A percentile compares a stretch with the other conserved stretches of the same genome.
phyloP scores from a whole-genome alignment of 2,329 filamentous ascomycete genomes.

The Nothomitra cinnamomea region DNA sequence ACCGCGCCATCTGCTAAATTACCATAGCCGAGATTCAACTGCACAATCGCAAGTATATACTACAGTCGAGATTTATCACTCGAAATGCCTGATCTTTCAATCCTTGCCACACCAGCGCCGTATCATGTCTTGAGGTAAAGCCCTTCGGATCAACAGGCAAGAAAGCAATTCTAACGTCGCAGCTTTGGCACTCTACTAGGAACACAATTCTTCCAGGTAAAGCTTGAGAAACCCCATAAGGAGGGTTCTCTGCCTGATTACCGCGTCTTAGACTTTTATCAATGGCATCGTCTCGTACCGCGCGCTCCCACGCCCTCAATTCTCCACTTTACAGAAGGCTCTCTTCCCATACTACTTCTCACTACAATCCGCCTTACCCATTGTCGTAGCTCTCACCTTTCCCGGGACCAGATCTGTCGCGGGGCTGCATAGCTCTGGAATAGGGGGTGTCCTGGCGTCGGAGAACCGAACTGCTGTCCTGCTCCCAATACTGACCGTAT shows the following conservation, averaged over 20 bases:
- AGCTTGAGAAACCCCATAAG: conserved; percentile 10
- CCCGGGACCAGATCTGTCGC: conserved; percentile 37
- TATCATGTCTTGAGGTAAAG: conserved; percentile 63
- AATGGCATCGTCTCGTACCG: conserved; percentile 59
- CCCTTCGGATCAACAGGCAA: conserved; percentile 8
- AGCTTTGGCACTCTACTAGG: conserved; percentile 83
- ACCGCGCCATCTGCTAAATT: too few species aligned
- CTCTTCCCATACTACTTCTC: conserved; percentile 83
- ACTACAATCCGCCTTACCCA: conserved; percentile 60
- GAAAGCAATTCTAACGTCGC: conserved; percentile 1
- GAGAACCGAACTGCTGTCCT: conserved; percentile 47
- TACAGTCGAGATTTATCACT: too few species aligned
- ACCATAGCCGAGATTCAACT: too few species aligned
- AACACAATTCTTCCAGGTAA: conserved; percentile 68
- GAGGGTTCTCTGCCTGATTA: neutral
- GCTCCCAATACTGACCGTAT: conserved; percentile 50
- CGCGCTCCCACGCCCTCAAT: conserved; percentile 60
- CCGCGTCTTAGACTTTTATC: conserved; percentile 43
- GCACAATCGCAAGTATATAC: too few species aligned
- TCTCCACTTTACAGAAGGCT: conserved; percentile 61
- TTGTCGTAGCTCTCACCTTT: conserved; percentile 62
- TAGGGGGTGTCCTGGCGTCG: conserved; percentile 40
- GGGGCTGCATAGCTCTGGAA: conserved; percentile 23
- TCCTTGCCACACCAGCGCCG: conserved; percentile 46
- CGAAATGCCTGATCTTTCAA: conserved; percentile 25